Percentiles rank a stretch among this genome's conserved stretches.
These are phyloP conservation scores for Xylaria bambusicola DNA, from an alignment of 495 filamentous ascomycete species.

Conservation along the genomic window DNA sequence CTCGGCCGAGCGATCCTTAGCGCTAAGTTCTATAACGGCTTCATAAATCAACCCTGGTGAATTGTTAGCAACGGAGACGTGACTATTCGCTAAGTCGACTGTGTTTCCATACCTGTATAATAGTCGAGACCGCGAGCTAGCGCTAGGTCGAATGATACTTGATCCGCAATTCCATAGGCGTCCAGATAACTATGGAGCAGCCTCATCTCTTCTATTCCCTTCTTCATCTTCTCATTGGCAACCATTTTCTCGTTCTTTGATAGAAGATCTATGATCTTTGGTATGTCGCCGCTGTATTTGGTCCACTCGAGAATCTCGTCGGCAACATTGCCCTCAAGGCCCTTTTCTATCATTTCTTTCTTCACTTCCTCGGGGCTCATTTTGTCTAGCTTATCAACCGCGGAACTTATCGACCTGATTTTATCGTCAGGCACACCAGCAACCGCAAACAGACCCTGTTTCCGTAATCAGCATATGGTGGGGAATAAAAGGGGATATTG, in stretches of 20 bases:
- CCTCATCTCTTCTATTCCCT: constrained; percentile 79
- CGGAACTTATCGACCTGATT: constrained; percentile 82
- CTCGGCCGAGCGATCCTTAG: constrained; percentile 20
- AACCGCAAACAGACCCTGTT: constrained; percentile 75
- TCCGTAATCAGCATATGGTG: background rate
- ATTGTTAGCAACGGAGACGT: background rate
- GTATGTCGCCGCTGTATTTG: constrained; percentile 60
- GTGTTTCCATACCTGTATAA: constrained; percentile 71
- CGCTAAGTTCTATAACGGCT: constrained; percentile 72
- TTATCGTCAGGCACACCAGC: constrained; percentile 86
- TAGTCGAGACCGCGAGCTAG: constrained; percentile 89
- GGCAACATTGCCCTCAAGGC: constrained; percentile 69
- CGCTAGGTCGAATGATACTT: constrained; percentile 77
- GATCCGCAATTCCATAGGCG: constrained; percentile 68
- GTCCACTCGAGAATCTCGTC: constrained; percentile 87
- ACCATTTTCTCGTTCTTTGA: constrained; percentile 61
- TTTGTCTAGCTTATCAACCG: constrained; percentile 97
- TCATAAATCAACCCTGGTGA: constrained; percentile 67
- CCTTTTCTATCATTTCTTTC: constrained; percentile 93
- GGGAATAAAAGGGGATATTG: background rate
- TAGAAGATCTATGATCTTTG: constrained; percentile 69
- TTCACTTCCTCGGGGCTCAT: constrained; percentile 85
- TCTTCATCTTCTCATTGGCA: constrained; percentile 70
- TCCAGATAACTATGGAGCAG: constrained; percentile 81
- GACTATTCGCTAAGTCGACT: background rate